Evolutionary conservation across 2,329 filamentous ascomycete species (phyloP), one percentile per base, ranked within the genome.

Genomic region (Verticillium zaregamsianum): DNA sequence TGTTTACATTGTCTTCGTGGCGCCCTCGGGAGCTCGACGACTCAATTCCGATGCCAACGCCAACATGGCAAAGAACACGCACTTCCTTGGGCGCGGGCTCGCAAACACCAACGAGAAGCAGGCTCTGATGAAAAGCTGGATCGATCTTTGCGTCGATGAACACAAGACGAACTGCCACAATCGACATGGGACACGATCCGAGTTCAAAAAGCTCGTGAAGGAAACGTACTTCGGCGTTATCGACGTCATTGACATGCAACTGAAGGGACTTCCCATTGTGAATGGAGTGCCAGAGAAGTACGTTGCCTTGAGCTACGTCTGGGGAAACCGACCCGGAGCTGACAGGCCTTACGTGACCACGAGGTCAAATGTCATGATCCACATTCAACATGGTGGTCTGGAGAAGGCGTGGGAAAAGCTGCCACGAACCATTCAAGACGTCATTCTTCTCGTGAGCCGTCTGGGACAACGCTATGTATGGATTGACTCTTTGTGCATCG

Each of bases 241-340:
- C 20, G 61, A 62, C 52, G 61, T 62, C 25, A 57, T 59, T 7
- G 56, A 62, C 52, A 60, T 62, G 61, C 61, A 62, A 20, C 39
- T 62, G 3, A 62, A 49, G 0, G 49, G 56, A n/a, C 54, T 62
- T 0, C 61, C 61, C 5, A 20, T 54, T 6, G 20, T 14, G 17
- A 54, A 28, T 2, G 20, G 25, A 23, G 33, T 35, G 7, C 33
- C 33, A 1, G 33, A 35, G 14, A 35, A 35, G 3, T 80, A 80
- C 58, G 66, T 78, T 3, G 76, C 78, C 14, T 69, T 81, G n/a
- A 80, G 78, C 68, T 81, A 81, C 64, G 77, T 80, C 31, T 79
- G 76, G 72, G 76, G 74, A 1, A n/a, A n/a, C 3, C 33, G 56
- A 4, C 33, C 33, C 11, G 33, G 54, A 5, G 37, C n/a, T 55